Percentiles rank a stretch among this genome's conserved stretches.
These are phyloP conservation scores for Cyberlindnera japonica DNA, from an alignment of 805 yeast species.

Conservation along the genomic window DNA sequence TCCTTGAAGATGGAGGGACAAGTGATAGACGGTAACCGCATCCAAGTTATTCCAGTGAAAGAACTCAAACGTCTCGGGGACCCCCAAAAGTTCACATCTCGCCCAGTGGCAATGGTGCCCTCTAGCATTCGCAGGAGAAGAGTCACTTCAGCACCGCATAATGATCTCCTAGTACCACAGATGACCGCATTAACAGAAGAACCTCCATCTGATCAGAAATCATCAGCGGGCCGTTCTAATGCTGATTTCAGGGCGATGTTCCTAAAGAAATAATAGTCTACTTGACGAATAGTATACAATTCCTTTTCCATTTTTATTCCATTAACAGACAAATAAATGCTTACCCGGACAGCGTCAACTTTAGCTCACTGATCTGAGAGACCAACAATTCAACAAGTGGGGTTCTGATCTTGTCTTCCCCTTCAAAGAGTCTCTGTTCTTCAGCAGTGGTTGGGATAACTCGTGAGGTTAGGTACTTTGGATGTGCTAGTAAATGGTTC, in stretches of 20 bases:
- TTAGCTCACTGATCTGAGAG: slow-evolving; percentile 50
- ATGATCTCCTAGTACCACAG: not conserved
- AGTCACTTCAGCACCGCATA: not conserved
- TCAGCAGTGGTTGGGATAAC: slow-evolving; percentile 60
- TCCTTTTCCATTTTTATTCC: not conserved
- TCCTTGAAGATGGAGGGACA: slow-evolving; percentile 40
- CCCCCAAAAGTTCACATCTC: not conserved
- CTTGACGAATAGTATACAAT: not conserved
- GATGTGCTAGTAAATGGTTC: slow-evolving; percentile 77
- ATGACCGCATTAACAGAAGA: not conserved
- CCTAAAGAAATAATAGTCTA: slow-evolving; percentile 12
- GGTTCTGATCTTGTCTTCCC: slow-evolving; percentile 38
- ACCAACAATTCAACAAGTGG: slow-evolving; percentile 45
- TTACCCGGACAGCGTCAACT: slow-evolving; percentile 31
- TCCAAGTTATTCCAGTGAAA: slow-evolving; percentile 33
- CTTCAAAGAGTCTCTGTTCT: slow-evolving; percentile 56
- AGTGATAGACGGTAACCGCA: slow-evolving; percentile 32
- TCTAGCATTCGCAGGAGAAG: slow-evolving; percentile 6
- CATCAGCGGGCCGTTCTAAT: slow-evolving; percentile 16
- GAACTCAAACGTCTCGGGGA: slow-evolving; percentile 26
- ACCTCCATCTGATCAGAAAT: not conserved
- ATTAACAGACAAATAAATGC: no score
- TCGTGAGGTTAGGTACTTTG: slow-evolving; percentile 73
- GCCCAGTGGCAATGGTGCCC: slow-evolving; percentile 9
- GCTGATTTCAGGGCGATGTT: slow-evolving; percentile 28